Conservation (phyloP, 345 rosid species). For the Xanthoceras sorbifolium region DNA sequence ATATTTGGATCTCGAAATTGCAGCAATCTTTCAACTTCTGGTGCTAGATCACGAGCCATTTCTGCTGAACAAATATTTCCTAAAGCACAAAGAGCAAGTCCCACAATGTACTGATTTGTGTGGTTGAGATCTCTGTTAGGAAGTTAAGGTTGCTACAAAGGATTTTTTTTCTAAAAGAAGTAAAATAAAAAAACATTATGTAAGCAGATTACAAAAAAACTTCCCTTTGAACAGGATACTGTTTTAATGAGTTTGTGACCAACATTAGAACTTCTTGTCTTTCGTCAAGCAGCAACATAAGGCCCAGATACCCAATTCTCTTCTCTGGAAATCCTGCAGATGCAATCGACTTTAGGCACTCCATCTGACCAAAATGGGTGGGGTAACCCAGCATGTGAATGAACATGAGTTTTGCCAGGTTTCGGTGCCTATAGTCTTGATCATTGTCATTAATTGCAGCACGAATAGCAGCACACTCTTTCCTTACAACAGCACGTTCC, state of each 20-base stretch:
- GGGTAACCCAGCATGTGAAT: constrained; percentile 99
- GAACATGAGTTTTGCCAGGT: constrained; percentile 99
- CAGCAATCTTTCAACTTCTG: constrained; percentile 95
- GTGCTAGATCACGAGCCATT: constrained; percentile 99
- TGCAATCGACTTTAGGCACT: constrained; percentile 93
- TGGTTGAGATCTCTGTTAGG: constrained; percentile 91
- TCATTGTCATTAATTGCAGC: constrained; percentile 88
- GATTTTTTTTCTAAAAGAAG: neutral
- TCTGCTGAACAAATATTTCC: constrained; percentile 98
- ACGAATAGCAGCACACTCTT: constrained; percentile 97
- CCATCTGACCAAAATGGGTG: constrained; percentile 99
- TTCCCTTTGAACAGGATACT: constrained; percentile 65
- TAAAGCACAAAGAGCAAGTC: constrained; percentile 99
- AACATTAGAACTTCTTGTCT: constrained; percentile 99
- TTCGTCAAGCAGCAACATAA: constrained; percentile 99
- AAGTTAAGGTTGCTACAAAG: constrained; percentile 59
- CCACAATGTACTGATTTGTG: constrained; percentile 93
- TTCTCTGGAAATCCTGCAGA: constrained; percentile 98
- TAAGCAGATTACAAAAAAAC: constrained; percentile 7
- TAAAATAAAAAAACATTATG: constrained; percentile 3
- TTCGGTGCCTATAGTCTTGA: constrained; percentile 86
- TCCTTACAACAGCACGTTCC: constrained; percentile 96
- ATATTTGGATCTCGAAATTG: constrained; percentile 99
- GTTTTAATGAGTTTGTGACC: constrained; percentile 98
- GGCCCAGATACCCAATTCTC: constrained; percentile 97